These are phyloP conservation scores for Xylariaceae sp. DNA, from an alignment of 2,329 filamentous ascomycete species.

Conservation along the genomic window DNA sequence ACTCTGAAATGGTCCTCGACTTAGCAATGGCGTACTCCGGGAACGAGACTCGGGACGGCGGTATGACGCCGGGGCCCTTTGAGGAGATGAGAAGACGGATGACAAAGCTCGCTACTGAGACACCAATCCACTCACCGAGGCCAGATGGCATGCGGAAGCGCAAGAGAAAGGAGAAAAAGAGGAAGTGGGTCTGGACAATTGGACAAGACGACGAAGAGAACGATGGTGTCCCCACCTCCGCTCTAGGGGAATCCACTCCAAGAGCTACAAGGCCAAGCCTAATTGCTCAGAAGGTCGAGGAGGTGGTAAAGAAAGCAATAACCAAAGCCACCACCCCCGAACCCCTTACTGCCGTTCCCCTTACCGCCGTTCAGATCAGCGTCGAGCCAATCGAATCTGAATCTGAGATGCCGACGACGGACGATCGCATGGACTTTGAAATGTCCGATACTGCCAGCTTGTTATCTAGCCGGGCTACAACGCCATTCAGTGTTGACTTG, in stretches of 20 bases:
- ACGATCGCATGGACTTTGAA: slow-evolving; percentile 38
- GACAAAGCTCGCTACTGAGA: slow-evolving; percentile 43
- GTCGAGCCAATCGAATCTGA: slow-evolving; percentile 35
- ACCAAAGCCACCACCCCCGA: slow-evolving; percentile 16
- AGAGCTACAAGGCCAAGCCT: slow-evolving; percentile 12
- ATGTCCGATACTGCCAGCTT: slow-evolving; percentile 48
- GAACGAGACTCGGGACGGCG: slow-evolving; percentile 56
- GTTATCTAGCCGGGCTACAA: slow-evolving; percentile 33
- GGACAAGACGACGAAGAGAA: slow-evolving; percentile 46
- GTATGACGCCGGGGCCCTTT: slow-evolving; percentile 59
- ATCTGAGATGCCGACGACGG: slow-evolving; percentile 13
- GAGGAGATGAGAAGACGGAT: slow-evolving; percentile 60
- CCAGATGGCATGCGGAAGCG: slow-evolving; percentile 48
- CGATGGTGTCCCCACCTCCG: slow-evolving; percentile 40
- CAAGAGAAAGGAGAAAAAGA: slow-evolving; percentile 55
- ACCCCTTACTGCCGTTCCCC: slow-evolving; percentile 20
- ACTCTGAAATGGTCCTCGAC: slow-evolving; percentile 44
- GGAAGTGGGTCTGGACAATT: slow-evolving; percentile 65
- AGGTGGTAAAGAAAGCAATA: no score
- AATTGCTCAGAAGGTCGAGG: slow-evolving; percentile 3
- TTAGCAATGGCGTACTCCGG: slow-evolving; percentile 48
- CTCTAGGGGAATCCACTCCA: slow-evolving; percentile 31
- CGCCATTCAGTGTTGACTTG: slow-evolving; percentile 26
- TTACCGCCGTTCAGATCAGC: slow-evolving; percentile 28
- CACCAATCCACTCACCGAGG: slow-evolving; percentile 38